phyloP scores from a whole-genome alignment of 495 filamentous ascomycete genomes.

The Xylaria nigripes region DNA sequence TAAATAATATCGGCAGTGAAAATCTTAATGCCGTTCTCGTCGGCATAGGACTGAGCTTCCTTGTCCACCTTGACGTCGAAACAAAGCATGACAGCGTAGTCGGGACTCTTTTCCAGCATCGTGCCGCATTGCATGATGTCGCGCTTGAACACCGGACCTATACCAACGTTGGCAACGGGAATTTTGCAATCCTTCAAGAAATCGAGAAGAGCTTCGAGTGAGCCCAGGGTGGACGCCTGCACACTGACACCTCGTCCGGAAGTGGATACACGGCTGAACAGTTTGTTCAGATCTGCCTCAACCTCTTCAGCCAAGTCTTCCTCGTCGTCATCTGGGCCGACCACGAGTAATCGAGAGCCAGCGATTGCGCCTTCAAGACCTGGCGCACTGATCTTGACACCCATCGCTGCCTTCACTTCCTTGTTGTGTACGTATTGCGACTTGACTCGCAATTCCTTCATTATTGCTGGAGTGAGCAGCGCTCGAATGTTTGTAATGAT shows the following conservation, averaged over 20 bases:
- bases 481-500: constrained; percentile 95
- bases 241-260: constrained; percentile 91
- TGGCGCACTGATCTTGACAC: constrained; percentile 97
- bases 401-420: constrained; percentile 94
- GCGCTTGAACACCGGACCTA: constrained; percentile 96
- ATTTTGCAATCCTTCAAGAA: constrained; percentile 94
- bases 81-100: constrained; percentile 97
- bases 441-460: constrained; percentile 90
- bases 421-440: constrained; percentile 97
- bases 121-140: constrained; percentile 94
- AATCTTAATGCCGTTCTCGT: constrained; percentile 93
- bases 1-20: constrained; percentile 99
- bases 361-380: constrained; percentile 95
- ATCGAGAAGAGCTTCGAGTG: constrained; percentile 91
- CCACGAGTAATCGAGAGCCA: constrained; percentile 86
- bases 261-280: constrained; percentile 82
- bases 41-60: constrained; percentile 83
- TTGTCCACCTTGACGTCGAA: constrained; percentile 99
- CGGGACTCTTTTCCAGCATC: constrained; percentile 94
- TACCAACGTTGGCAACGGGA: constrained; percentile 93
- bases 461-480: constrained; percentile 86
- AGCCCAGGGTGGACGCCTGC: constrained; percentile 95
- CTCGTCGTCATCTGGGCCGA: constrained; percentile 91
- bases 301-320: constrained; percentile 95
- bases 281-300: constrained; percentile 85